phyloP scores from a whole-genome alignment of 352 stramenopile genomes.

The Plasmopara viticola region DNA sequence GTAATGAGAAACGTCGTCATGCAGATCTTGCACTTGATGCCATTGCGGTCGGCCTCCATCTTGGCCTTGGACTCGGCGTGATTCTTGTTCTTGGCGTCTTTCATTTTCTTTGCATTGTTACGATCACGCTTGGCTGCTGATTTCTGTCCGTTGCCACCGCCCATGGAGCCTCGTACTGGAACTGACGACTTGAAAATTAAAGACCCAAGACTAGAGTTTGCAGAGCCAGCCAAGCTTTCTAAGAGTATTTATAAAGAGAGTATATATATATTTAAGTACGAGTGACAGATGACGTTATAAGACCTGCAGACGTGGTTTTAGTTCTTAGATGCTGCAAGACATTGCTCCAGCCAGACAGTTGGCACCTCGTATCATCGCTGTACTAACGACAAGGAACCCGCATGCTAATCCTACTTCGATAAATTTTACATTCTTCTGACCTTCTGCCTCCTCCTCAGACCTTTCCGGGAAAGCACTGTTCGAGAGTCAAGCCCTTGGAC shows the following conservation, averaged over 20 bases:
- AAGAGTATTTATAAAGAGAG: no score
- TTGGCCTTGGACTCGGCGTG: slow-evolving; percentile 76
- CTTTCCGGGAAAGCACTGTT: slow-evolving; percentile 54
- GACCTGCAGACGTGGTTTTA: no score
- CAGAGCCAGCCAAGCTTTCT: neutral
- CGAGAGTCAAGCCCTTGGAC: slow-evolving; percentile 67
- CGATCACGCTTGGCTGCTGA: slow-evolving; percentile 71
- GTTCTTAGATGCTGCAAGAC: no score
- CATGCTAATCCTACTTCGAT: no score
- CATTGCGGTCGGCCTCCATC: slow-evolving; percentile 70
- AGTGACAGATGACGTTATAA: no score
- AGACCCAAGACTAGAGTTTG: neutral
- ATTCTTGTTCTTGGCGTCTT: slow-evolving; percentile 76
- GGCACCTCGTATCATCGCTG: no score
- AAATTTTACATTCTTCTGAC: neutral
- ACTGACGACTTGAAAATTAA: slow-evolving; percentile 19
- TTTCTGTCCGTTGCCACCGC: slow-evolving; percentile 81
- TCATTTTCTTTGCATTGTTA: slow-evolving; percentile 83
- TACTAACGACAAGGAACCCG: no score
- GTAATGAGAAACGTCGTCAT: slow-evolving; percentile 86
- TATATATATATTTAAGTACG: no score
- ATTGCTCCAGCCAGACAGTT: no score
- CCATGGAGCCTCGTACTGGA: slow-evolving; percentile 37
- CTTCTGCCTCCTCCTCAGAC: neutral
- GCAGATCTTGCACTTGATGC: slow-evolving; percentile 86